Evolutionary conservation across 257 asterid species (phyloP), one percentile per base, ranked within the genome.

Genomic region (Asclepias syriaca): DNA sequence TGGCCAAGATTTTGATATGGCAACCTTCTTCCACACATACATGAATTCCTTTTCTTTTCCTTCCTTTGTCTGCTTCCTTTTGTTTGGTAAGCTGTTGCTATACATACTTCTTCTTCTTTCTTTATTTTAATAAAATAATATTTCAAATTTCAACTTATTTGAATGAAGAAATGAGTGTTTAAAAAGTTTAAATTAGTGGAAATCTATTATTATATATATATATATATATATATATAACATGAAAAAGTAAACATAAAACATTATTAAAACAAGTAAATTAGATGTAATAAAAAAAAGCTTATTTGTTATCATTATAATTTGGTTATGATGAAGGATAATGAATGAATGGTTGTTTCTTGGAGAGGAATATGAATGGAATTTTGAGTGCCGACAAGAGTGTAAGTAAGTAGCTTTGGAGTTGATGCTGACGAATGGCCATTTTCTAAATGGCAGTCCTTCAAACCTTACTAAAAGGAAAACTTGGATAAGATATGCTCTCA

Each of bases 361-460:
- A 43, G 10, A 27, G 11, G 43, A 29, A 59, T 12, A 18, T 29
- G 5, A 59, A 59, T 27, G n/a, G 65, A 29, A 27, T 11, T 13
- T 59, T 27, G 27, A 29, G 65, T 59, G 65, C 65, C 65, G 65
- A 59, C 65, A 59, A 59, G 40, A 59, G 9, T 29, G 65, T 24
- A 24, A 24, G 18, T 34, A 24, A 24, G 65, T 59, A 12, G 32
- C 43, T 59, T 59, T 29, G n/a, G 57, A 58, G 43, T 59, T 59
- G 65, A 13, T 59, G n/a, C 43, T 59, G 65, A 59, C 27, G 65
- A 59, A 59, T 59, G 65, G 65, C 65, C 65, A 59, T 59, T 59
- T 59, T 27, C 65, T 59, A n/a, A 59, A 59, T 59, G 65, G 65
- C 40, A 59, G 43, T 13, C 65, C 65, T 59, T 59, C 43, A 27